Evolutionary conservation across 495 filamentous ascomycete genomes (phyloP), one percentile per base, ranked within the genome.

Genomic region (Hypomontagnella submonticulosa): DNA sequence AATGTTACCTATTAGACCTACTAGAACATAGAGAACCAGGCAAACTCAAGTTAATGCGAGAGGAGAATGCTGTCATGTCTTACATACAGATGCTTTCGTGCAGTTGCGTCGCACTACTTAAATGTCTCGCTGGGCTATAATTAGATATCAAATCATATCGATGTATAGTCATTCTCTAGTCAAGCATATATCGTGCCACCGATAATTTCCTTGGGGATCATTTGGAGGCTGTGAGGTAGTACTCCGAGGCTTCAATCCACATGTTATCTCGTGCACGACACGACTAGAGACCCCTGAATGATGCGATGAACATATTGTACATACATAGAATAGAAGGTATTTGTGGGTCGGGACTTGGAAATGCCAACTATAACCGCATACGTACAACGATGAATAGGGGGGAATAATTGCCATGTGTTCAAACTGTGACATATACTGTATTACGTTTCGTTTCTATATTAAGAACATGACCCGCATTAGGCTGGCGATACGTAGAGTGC

Each of bases 91-190:
- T 59, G 44, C 50, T 62, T 63, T 63, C 55, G 56, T 55, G 66
- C 60, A 60, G 55, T 50, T 55, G 37, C 33, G 66, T 69, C 63
- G 57, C 66, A 69, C 66, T 44, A 18, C 62, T 48, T 61, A 37
- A 59, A 36, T 69, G 50, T 53, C 57, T 66, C 50, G 61, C 38
- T 49, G 53, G 44, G 62, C 63, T 70, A 66, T 70, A 53, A 59
- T 61, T 67, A 67, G 61, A 53, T 32, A 30, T 18, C 61, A 48
- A 65, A 66, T 70, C 67, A 66, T 27, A 56, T 55, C 10, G 51
- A 48, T n/a, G 30, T 32, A n/a, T 19, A 20, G 11, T 16, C 9
- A 27, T 36, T 51, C 40, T 57, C 41, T 58, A 57, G 49, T 53
- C 49, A 57, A 55, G 27, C 36, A 18, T 38, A 12, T n/a, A 47